These are phyloP conservation scores for Trichoderma parareesei DNA, from an alignment of 495 filamentous ascomycete genomes.

Conservation along the genomic window DNA sequence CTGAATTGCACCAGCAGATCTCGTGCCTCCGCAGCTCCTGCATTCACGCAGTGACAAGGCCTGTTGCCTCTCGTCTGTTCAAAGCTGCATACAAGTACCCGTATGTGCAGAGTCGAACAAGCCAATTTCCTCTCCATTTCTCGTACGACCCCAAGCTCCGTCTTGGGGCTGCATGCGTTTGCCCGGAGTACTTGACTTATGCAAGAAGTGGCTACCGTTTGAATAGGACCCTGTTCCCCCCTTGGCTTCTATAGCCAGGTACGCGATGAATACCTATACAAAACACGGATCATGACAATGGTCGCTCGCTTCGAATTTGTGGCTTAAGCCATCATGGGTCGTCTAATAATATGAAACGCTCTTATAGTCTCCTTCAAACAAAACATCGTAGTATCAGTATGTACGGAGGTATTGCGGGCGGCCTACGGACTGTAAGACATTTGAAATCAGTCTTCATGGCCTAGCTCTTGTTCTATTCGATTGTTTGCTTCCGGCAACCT, in stretches of 20 bases:
- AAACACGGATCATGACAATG: neutral
- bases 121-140: slow-evolving; percentile 46
- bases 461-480: too few species aligned
- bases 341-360: too few species aligned
- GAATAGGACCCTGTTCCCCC: too few species aligned
- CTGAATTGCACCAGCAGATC: slow-evolving; percentile 17
- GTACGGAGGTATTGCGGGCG: too few species aligned
- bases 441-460: too few species aligned
- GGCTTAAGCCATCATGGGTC: slow-evolving; percentile 3
- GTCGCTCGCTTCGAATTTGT: neutral
- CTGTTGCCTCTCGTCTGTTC: slow-evolving; percentile 52
- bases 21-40: neutral
- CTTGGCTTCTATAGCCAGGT: neutral
- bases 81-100: slow-evolving; percentile 19
- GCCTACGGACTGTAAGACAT: too few species aligned
- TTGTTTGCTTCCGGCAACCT: neutral
- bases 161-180: slow-evolving; percentile 51
- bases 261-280: neutral
- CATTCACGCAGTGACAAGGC: neutral
- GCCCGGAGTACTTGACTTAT: slow-evolving; percentile 28
- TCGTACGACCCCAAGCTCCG: slow-evolving; percentile 31
- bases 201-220: too few species aligned
- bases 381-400: too few species aligned
- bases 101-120: slow-evolving; percentile 64
- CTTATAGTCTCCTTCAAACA: too few species aligned